Percentiles rank a stretch among this genome's conserved stretches.
These are phyloP conservation scores for Miscanthus lutarioriparius DNA, from an alignment of 176 grass and related monocot species.

Conservation along the genomic window DNA sequence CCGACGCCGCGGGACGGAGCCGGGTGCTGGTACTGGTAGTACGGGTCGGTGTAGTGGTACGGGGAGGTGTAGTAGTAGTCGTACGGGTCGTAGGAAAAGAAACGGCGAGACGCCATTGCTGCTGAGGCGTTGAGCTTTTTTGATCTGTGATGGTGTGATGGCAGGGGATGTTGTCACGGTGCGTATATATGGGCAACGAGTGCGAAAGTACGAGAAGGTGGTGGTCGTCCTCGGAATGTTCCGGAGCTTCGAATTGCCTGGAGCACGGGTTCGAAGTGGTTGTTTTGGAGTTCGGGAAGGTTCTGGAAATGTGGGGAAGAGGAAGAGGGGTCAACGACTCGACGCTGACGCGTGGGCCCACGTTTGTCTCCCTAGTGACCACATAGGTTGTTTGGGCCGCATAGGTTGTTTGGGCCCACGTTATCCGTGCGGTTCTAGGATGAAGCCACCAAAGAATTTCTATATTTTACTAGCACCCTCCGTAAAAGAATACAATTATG, in stretches of 20 bases:
- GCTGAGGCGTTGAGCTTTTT: neutral
- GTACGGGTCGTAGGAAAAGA: slow-evolving; percentile 33
- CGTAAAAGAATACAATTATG: too few relatives aligned
- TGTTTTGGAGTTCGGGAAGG: neutral
- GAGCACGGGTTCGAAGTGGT: neutral
- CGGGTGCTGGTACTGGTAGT: neutral
- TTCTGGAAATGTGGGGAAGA: neutral
- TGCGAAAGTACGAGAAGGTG: neutral
- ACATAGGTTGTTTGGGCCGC: too few relatives aligned
- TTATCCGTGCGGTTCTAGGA: too few relatives aligned
- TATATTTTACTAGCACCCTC: too few relatives aligned
- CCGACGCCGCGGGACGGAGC: neutral
- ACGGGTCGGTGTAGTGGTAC: neutral
- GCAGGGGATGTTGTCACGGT: neutral
- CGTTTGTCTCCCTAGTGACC: neutral
- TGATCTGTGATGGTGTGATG: neutral
- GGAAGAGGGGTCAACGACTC: too few relatives aligned
- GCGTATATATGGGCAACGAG: neutral
- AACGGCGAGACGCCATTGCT: slow-evolving; percentile 39
- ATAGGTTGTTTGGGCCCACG: too few relatives aligned
- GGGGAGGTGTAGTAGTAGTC: slow-evolving; percentile 36
- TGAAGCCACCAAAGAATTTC: too few relatives aligned
- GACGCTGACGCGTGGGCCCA: slow-evolving; percentile 2
- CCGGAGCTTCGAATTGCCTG: neutral
- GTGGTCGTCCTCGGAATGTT: neutral